These are phyloP conservation scores for Penicillium argentinense DNA, from an alignment of 495 filamentous ascomycete species.

Conservation along the genomic window DNA sequence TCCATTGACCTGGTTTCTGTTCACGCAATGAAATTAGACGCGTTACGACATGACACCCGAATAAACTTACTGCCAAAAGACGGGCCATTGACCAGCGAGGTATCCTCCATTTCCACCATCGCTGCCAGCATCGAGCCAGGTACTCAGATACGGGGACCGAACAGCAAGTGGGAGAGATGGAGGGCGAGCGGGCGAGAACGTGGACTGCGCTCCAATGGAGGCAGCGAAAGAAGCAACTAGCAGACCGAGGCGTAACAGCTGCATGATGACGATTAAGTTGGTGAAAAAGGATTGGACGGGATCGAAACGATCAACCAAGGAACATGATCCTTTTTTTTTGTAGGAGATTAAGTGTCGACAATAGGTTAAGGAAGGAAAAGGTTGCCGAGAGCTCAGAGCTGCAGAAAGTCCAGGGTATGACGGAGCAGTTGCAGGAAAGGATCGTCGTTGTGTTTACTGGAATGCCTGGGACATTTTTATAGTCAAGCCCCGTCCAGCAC, in stretches of 20 bases:
- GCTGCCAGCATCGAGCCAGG: constrained; percentile 53
- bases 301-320: constrained; percentile 22
- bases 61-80: constrained; percentile 54
- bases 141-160: constrained; percentile 57
- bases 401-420: constrained; percentile 1
- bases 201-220: constrained; percentile 38
- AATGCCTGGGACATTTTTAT: constrained; percentile 38
- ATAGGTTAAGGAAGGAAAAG: constrained; percentile 11
- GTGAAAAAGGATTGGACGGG: constrained; percentile 19
- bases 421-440: constrained; percentile 16
- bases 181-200: constrained; percentile 55
- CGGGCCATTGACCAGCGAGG: constrained; percentile 57
- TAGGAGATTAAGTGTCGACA: constrained; percentile 12
- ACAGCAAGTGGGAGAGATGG: constrained; percentile 58
- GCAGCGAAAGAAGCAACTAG: constrained; percentile 26
- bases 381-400: not conserved
- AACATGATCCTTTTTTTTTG: constrained; percentile 23
- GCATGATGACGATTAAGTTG: constrained; percentile 23
- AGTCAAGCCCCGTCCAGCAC: constrained; percentile 23
- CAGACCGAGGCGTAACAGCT: constrained; percentile 25
- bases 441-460: constrained; percentile 32
- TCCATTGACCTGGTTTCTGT: constrained; percentile 48
- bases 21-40: constrained; percentile 1
- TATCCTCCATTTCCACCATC: constrained; percentile 59
- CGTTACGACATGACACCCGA: not conserved